Evolutionary conservation across 805 yeast species (phyloP).

Genomic region (Candida maris): DNA sequence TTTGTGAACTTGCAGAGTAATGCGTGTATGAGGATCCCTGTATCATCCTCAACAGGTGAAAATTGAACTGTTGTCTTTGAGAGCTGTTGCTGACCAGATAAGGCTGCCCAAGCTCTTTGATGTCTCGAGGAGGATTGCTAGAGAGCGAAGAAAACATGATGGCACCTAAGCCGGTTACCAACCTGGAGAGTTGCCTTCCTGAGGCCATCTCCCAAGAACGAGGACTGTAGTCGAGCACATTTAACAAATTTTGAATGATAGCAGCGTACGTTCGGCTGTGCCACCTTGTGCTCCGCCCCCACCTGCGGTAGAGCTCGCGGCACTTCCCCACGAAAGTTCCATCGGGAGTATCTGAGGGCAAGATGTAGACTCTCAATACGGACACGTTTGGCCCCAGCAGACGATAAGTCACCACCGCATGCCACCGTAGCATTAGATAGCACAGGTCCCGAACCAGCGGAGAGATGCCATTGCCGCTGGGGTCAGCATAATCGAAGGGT

Average conservation of each 20-base stretch:
- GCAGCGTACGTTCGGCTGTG: slow-evolving; percentile 31
- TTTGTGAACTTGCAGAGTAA: not conserved
- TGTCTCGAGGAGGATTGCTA: not conserved
- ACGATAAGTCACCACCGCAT: slow-evolving; percentile 44
- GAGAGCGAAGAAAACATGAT: slow-evolving; percentile 10
- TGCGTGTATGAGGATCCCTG: slow-evolving; percentile 15
- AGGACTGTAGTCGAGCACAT: slow-evolving; percentile 40
- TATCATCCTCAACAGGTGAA: slow-evolving; percentile 37
- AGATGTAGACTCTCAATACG: slow-evolving; percentile 42
- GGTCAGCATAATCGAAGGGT: slow-evolving; percentile 16
- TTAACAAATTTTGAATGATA: slow-evolving; percentile 36
- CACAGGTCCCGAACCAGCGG: slow-evolving; percentile 36
- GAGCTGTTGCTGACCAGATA: slow-evolving; percentile 2
- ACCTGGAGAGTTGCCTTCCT: slow-evolving; percentile 5
- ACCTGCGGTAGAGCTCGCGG: slow-evolving; percentile 30
- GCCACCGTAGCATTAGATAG: slow-evolving; percentile 41
- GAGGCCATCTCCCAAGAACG: slow-evolving; percentile 34
- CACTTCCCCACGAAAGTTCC: slow-evolving; percentile 32
- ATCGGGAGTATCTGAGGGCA: slow-evolving; percentile 44
- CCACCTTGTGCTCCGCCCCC: slow-evolving; percentile 34
- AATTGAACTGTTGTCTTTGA: slow-evolving; percentile 14
- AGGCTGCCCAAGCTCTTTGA: slow-evolving; percentile 4
- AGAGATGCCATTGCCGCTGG: slow-evolving; percentile 5
- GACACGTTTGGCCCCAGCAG: slow-evolving; percentile 21
- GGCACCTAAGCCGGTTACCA: slow-evolving; percentile 4